These are phyloP conservation scores for Lactarius hatsudake DNA, from an alignment of 768 basidiomycete species.

Conservation along the genomic window DNA sequence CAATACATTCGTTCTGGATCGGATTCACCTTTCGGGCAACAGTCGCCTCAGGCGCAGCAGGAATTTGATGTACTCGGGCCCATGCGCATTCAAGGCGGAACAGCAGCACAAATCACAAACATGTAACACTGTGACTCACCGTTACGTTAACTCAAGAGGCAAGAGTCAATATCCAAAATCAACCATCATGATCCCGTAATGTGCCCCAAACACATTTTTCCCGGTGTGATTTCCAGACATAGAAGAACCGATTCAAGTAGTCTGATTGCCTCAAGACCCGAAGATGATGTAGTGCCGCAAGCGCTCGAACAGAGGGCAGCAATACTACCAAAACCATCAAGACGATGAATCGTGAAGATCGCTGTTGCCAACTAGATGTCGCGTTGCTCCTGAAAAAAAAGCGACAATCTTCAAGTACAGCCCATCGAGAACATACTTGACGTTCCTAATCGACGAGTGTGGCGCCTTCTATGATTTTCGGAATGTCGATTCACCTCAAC, in stretches of 20 bases:
- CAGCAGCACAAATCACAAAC: background rate
- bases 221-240: constrained; percentile 13
- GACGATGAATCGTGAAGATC: background rate
- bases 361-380: background rate
- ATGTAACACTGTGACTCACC: constrained; percentile 7
- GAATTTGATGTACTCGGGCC: background rate
- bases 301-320: background rate
- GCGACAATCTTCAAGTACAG: background rate
- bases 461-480: background rate
- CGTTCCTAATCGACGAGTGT: background rate
- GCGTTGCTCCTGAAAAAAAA: background rate
- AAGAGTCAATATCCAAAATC: background rate
- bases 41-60: constrained; percentile 1
- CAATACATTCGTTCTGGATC: constrained; percentile 10
- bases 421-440: background rate
- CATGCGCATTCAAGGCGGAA: background rate
- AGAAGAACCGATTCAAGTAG: constrained; percentile 15
- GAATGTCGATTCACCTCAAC: background rate
- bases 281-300: background rate
- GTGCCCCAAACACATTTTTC: constrained; percentile 10
- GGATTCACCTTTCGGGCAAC: constrained; percentile 4
- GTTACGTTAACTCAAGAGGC: constrained; percentile 5
- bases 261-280: constrained; percentile 7
- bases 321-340: background rate
- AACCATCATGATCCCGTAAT: constrained; percentile 10